Percentiles rank a stretch among this genome's conserved stretches.
Evolutionary conservation across 129 eudicot genomes (phyloP).

Genomic region (Flaveria brownii): DNA sequence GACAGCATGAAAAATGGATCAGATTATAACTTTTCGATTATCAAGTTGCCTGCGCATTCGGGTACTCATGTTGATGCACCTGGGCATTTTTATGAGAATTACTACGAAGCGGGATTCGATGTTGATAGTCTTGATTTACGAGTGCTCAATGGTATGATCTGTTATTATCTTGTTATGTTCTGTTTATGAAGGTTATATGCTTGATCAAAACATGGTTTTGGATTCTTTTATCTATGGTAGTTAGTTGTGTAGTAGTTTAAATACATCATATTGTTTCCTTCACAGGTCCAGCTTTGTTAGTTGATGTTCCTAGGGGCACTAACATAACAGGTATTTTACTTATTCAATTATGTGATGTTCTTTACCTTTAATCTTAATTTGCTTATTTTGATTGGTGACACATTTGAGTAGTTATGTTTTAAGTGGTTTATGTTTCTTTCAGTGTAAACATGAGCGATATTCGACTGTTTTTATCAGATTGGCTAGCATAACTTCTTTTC

Average conservation of each 20-base stretch:
- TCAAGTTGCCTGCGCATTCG: conserved; percentile 69
- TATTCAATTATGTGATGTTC: neutral
- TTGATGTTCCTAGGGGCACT: conserved; percentile 60
- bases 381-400: neutral
- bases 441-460: too few relatives aligned
- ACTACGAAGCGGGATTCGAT: conserved; percentile 77
- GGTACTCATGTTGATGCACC: conserved; percentile 98
- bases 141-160: conserved; percentile 56
- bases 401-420: too few relatives aligned
- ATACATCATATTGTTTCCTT: neutral
- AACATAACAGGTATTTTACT: conserved; percentile 55
- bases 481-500: too few relatives aligned
- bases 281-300: conserved; percentile 60
- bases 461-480: too few relatives aligned
- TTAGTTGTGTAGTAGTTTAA: neutral
- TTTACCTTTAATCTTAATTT: neutral
- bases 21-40: conserved; percentile 55
- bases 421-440: too few relatives aligned
- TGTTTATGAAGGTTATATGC: neutral
- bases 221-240: neutral
- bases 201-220: conserved; percentile 3
- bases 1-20: conserved; percentile 78
- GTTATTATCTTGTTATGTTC: neutral
- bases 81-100: conserved; percentile 68
- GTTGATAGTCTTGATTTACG: conserved; percentile 74